Conservation (phyloP, 2,329 filamentous ascomycete species). For the Blastomyces parvus region DNA sequence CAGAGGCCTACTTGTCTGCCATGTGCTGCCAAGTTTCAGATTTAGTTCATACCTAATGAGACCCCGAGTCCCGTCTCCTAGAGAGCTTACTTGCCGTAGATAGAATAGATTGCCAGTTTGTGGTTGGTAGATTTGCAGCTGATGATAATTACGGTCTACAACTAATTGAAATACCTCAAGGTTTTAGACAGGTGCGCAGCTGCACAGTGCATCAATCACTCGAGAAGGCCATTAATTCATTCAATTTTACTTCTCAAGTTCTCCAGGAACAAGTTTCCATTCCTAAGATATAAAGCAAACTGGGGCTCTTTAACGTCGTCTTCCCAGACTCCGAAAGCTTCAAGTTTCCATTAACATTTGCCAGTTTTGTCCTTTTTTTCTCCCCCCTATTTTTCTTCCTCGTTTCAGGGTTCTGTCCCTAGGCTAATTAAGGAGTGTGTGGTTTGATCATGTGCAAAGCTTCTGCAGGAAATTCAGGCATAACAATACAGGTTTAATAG, state of each 20-base stretch:
- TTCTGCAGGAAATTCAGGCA: background rate
- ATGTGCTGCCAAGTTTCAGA: too few species aligned
- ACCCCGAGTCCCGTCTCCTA: too few species aligned
- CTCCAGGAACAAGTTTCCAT: background rate
- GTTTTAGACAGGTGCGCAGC: background rate
- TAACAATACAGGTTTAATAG: constrained; percentile 4
- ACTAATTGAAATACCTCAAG: background rate
- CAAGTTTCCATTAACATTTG: background rate
- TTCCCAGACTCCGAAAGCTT: background rate
- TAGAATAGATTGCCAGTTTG: background rate
- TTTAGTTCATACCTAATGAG: too few species aligned
- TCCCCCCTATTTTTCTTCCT: background rate
- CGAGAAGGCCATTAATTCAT: background rate
- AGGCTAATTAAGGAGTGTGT: background rate
- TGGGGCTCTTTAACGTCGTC: background rate
- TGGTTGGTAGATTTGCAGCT: background rate
- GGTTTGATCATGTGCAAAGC: background rate
- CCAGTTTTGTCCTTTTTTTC: background rate
- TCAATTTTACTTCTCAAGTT: background rate
- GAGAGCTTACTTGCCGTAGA: too few species aligned
- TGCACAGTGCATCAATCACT: background rate
- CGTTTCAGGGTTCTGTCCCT: background rate
- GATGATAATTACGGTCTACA: background rate
- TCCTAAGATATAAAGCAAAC: background rate
- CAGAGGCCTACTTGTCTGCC: too few species aligned